Conservation (phyloP, 2,329 filamentous ascomycete species). For the Neonectria hederae region DNA sequence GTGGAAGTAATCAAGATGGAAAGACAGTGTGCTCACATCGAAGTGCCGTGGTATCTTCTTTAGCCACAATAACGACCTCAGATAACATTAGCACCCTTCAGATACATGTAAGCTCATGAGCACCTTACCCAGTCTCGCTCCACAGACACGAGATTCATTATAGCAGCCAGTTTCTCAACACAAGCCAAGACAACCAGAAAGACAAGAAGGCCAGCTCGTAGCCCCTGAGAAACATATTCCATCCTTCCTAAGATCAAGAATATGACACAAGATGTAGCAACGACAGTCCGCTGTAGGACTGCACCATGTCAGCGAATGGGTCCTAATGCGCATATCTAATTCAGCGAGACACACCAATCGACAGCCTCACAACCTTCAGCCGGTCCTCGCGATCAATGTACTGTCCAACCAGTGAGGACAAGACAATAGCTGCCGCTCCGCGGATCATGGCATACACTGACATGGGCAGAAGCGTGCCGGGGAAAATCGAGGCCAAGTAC, state of each 20-base stretch:
- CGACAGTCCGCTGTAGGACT: slow-evolving; percentile 54
- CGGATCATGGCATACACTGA: slow-evolving; percentile 75
- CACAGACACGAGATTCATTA: slow-evolving; percentile 73
- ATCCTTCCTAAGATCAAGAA: slow-evolving; percentile 48
- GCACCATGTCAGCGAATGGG: slow-evolving; percentile 11
- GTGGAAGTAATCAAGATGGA: neutral
- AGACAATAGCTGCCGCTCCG: slow-evolving; percentile 63
- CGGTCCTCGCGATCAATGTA: slow-evolving; percentile 66
- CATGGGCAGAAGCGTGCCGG: slow-evolving; percentile 69
- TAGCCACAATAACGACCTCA: slow-evolving; percentile 45
- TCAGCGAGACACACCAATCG: slow-evolving; percentile 50
- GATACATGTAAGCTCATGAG: neutral
- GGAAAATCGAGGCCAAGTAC: slow-evolving; percentile 65
- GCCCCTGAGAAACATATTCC: slow-evolving; percentile 3
- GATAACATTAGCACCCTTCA: slow-evolving; percentile 7
- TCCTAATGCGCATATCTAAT: neutral
- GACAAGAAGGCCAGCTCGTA: slow-evolving; percentile 44
- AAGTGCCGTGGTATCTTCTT: slow-evolving; percentile 28
- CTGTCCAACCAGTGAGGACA: slow-evolving; percentile 67
- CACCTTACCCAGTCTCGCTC: slow-evolving; percentile 74
- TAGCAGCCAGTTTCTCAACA: slow-evolving; percentile 72
- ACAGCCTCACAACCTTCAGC: slow-evolving; percentile 59
- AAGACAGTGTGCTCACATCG: slow-evolving; percentile 24
- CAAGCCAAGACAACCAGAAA: slow-evolving; percentile 65
- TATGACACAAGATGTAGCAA: slow-evolving; percentile 57